A percentile compares a stretch with the other conserved stretches of the same genome.
These are phyloP conservation scores for Didymella sp. DNA, from an alignment of 2,329 filamentous ascomycete genomes.

Conservation along the genomic window DNA sequence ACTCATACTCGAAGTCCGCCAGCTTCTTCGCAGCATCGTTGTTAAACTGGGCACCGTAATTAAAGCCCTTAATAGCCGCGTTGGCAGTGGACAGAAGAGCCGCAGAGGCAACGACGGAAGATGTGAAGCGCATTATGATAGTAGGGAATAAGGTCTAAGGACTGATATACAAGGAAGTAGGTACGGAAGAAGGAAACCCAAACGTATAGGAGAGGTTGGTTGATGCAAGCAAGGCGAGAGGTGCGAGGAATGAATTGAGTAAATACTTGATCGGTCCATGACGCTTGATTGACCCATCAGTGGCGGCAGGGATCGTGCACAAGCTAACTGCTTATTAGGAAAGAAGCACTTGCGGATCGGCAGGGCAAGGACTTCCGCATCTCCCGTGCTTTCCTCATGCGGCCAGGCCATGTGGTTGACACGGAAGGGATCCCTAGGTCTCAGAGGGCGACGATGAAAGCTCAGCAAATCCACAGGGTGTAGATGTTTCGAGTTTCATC, in stretches of 20 bases:
- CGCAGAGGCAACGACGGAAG: constrained; percentile 47
- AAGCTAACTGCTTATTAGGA: constrained; percentile 22
- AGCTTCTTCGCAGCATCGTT: constrained; percentile 67
- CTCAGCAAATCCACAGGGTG: not conserved
- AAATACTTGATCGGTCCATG: constrained; percentile 29
- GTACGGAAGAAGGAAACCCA: constrained; percentile 3
- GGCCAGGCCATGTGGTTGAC: constrained; percentile 16
- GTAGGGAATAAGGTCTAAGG: constrained; percentile 10
- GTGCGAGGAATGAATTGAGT: constrained; percentile 14
- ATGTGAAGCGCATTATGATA: constrained; percentile 44
- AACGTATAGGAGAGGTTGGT: not conserved
- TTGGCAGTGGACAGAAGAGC: constrained; percentile 51
- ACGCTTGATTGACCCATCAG: constrained; percentile 25
- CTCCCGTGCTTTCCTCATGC: constrained; percentile 20
- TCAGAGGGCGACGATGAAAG: not conserved
- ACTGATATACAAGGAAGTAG: not conserved
- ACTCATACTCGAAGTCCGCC: constrained; percentile 73
- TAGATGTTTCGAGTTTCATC: no score
- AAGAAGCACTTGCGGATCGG: constrained; percentile 25
- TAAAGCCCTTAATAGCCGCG: constrained; percentile 66
- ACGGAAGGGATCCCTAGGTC: not conserved
- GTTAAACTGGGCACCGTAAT: constrained; percentile 71
- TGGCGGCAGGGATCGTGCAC: constrained; percentile 26
- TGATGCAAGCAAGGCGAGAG: constrained; percentile 4
- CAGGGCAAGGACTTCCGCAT: constrained; percentile 16